Percentiles rank a stretch among this genome's conserved stretches.
Evolutionary conservation across 176 grass and related monocot genomes (phyloP).

Genomic region (Aegilops sharonensis): DNA sequence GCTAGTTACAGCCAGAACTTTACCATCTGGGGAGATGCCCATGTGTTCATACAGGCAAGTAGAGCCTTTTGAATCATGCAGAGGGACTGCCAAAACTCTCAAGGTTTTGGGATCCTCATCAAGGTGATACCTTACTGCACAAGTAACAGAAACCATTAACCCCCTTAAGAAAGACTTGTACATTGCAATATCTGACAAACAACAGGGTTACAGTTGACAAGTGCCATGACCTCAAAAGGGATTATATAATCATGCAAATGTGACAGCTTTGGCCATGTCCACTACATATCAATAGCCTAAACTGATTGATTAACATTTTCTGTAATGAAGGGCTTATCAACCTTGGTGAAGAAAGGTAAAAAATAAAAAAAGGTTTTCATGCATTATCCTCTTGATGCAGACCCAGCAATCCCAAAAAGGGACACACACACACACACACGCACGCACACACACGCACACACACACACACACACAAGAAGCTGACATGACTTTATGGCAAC

Average conservation of each 20-base stretch:
- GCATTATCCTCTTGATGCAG: not conserved
- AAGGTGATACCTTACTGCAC: slow-evolving; percentile 90
- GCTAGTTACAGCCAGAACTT: slow-evolving; percentile 67
- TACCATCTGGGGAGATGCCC: slow-evolving; percentile 73
- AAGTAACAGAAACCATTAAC: slow-evolving; percentile 26
- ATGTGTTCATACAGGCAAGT: slow-evolving; percentile 79
- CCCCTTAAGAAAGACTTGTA: not conserved
- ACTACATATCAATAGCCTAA: not conserved
- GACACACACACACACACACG: too few species aligned
- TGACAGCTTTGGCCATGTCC: not conserved
- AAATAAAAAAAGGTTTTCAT: not conserved
- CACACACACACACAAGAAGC: not conserved
- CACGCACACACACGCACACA: too few species aligned
- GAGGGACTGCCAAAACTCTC: slow-evolving; percentile 73
- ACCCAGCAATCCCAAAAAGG: not conserved
- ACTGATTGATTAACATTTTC: not conserved
- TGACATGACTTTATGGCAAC: not conserved
- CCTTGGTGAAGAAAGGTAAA: not conserved
- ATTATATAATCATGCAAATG: not conserved
- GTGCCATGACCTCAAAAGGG: not conserved
- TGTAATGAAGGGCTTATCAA: not conserved
- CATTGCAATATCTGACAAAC: slow-evolving; percentile 10
- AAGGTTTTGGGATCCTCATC: slow-evolving; percentile 96
- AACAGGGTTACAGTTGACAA: not conserved
- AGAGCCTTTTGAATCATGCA: slow-evolving; percentile 74